Conservation (phyloP, 225 moss, liverwort and hornwort genomes). For the Sphagnum tenellum region DNA sequence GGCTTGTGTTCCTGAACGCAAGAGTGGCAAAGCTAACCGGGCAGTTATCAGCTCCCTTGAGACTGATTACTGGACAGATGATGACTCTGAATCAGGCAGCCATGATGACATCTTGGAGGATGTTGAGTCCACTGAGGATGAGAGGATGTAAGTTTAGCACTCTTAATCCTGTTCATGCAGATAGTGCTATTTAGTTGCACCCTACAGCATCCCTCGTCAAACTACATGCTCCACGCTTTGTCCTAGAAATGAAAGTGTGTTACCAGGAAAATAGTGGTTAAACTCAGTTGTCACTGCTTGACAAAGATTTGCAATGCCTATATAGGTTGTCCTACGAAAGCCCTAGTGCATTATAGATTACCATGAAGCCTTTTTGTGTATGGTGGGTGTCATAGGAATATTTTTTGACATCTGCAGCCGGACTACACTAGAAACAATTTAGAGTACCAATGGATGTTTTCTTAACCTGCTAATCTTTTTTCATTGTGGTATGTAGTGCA, state of each 20-base stretch:
- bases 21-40: constrained; percentile 52
- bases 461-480: not conserved
- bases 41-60: constrained; percentile 16
- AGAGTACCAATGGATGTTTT: not conserved
- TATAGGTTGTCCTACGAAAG: too few relatives aligned
- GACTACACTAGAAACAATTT: not conserved
- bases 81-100: constrained; percentile 18
- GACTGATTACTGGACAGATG: constrained; percentile 16
- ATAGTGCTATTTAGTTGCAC: too few relatives aligned
- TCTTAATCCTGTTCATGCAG: not conserved
- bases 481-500: constrained; percentile 18
- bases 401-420: not conserved
- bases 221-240: too few relatives aligned
- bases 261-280: not conserved
- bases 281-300: not conserved
- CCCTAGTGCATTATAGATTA: too few relatives aligned
- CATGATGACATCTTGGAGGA: constrained; percentile 34
- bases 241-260: too few relatives aligned
- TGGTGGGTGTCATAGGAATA: not conserved
- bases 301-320: not conserved
- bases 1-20: constrained; percentile 49
- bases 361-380: too few relatives aligned
- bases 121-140: constrained; percentile 19
- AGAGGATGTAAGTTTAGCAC: constrained; percentile 4
- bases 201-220: too few relatives aligned